These are phyloP conservation scores for Candida coquimbonensis DNA, from an alignment of 805 yeast genomes.

Conservation along the genomic window DNA sequence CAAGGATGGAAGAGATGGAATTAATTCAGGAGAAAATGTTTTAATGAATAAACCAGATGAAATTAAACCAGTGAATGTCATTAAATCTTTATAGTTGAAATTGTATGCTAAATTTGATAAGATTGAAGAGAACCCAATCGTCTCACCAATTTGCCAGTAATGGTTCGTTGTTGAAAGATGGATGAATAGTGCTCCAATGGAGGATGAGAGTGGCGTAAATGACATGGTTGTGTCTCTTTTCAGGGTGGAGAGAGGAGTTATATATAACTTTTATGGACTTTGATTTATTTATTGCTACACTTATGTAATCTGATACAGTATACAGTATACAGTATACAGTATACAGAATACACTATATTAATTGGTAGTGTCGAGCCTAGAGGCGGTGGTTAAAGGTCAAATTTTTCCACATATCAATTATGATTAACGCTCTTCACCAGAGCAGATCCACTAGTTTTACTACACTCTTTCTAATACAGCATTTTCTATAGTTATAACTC, in stretches of 20 bases:
- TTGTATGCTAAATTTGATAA: conserved; percentile 26
- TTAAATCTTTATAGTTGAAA: conserved; percentile 21
- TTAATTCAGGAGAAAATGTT: conserved; percentile 23
- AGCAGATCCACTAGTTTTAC: too few relatives aligned
- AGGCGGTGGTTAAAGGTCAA: too few relatives aligned
- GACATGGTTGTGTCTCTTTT: conserved; percentile 6
- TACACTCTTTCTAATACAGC: too few relatives aligned
- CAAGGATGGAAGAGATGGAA: conserved; percentile 17
- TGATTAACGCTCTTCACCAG: too few relatives aligned
- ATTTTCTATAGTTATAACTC: not conserved
- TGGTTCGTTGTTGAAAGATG: conserved; percentile 40
- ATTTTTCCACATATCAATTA: too few relatives aligned
- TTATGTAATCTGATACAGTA: too few relatives aligned
- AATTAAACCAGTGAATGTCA: conserved; percentile 32
- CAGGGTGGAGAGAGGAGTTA: not conserved
- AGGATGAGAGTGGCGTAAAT: conserved; percentile 38
- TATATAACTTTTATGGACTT: not conserved
- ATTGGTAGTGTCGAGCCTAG: too few relatives aligned
- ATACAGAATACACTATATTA: too few relatives aligned
- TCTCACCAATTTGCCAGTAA: conserved; percentile 31
- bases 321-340: too few relatives aligned
- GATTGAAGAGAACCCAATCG: conserved; percentile 41
- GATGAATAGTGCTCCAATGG: conserved; percentile 40
- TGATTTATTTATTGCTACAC: not conserved
- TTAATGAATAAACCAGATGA: conserved; percentile 22